Evolutionary conservation across 2,329 filamentous ascomycete species (phyloP).

Genomic region (Aaosphaeria arxii): DNA sequence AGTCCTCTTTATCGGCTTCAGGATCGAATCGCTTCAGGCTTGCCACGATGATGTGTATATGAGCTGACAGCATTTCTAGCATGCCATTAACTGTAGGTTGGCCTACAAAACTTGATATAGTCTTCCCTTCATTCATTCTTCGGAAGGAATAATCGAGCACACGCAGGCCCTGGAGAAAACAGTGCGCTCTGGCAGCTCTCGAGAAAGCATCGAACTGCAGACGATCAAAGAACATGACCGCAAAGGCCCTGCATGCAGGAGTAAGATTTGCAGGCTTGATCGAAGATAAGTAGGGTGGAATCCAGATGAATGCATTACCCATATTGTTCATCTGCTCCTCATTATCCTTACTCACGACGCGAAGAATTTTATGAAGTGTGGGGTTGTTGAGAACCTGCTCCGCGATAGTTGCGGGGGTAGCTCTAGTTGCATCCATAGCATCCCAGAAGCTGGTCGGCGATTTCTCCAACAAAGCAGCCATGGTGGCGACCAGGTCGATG

Average conservation of each 20-base stretch:
- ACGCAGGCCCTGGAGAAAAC: conserved; percentile 57
- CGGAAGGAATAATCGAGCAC: conserved; percentile 34
- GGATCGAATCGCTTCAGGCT: conserved; percentile 26
- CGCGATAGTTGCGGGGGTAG: conserved; percentile 75
- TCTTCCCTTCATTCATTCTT: conserved; percentile 31
- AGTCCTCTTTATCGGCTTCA: conserved; percentile 26
- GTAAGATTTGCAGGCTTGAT: conserved; percentile 72
- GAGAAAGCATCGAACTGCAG: conserved; percentile 57
- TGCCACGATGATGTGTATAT: conserved; percentile 44
- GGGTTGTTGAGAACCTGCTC: conserved; percentile 78
- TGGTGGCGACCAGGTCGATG: conserved; percentile 65
- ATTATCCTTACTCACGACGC: conserved; percentile 38
- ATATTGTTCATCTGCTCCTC: conserved; percentile 59
- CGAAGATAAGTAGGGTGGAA: conserved; percentile 72
- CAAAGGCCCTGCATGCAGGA: conserved; percentile 75
- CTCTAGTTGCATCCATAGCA: conserved; percentile 76
- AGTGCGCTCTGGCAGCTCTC: conserved; percentile 57
- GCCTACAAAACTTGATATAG: conserved; percentile 35
- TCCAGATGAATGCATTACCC: conserved; percentile 69
- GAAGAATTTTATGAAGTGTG: conserved; percentile 60
- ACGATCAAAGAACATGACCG: conserved; percentile 69
- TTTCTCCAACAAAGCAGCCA: conserved; percentile 70
- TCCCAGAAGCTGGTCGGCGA: conserved; percentile 84
- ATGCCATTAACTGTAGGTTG: conserved; percentile 51
- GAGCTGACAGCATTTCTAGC: conserved; percentile 62